Evolutionary conservation across 148 eudicot species (phyloP).

Genomic region (Rhododendron ovatum): DNA sequence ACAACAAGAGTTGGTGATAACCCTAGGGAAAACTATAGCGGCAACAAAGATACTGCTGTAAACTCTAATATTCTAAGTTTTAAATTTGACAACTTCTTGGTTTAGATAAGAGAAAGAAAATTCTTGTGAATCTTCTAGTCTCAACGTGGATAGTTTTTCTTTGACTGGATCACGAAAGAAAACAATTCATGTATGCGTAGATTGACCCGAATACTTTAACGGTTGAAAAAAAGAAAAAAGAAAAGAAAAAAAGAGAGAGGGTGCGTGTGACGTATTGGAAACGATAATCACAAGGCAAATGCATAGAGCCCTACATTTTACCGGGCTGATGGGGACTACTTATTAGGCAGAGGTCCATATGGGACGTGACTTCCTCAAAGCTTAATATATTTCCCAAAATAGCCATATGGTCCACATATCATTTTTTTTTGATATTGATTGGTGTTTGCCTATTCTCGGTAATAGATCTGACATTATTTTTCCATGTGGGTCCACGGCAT

Average conservation of each 20-base stretch:
- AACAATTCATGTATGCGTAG: no score
- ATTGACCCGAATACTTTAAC: no score
- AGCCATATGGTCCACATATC: not conserved
- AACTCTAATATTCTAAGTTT: no score
- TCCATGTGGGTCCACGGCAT: not conserved
- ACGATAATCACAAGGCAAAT: not conserved
- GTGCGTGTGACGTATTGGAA: not conserved
- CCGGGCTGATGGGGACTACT: not conserved
- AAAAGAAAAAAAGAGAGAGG: no score
- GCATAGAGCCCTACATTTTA: not conserved
- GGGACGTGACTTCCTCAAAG: not conserved
- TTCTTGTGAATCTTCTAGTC: accelerated
- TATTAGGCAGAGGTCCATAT: not conserved
- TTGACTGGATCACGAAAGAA: no score
- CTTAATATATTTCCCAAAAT: not conserved
- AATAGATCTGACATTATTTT: not conserved
- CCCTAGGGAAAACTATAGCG: no score
- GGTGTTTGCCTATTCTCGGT: not conserved
- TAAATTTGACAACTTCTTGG: no score
- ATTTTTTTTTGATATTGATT: not conserved
- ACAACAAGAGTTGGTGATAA: not conserved
- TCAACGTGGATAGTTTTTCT: no score
- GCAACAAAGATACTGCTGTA: no score
- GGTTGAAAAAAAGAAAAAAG: no score
- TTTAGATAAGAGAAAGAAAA: no score